Evolutionary conservation across 192 early-diverging fungal genomes (phyloP).

Genomic region (Backusella macrospora): DNA sequence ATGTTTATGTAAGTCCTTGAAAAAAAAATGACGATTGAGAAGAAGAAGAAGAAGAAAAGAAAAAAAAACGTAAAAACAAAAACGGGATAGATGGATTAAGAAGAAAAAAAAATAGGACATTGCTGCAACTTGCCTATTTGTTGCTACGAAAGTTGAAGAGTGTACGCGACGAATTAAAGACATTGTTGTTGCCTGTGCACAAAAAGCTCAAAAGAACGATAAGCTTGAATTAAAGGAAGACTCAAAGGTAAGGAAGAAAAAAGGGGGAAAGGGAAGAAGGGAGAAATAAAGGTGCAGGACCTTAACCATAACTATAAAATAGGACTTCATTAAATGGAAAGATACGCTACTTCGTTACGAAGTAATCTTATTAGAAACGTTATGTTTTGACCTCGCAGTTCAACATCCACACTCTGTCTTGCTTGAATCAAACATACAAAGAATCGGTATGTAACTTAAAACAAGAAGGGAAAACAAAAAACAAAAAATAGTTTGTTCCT

Average conservation of each 20-base stretch:
- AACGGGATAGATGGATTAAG: not conserved
- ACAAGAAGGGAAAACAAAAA: not conserved
- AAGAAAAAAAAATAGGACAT: constrained; percentile 46
- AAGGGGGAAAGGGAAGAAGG: not conserved
- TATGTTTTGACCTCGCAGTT: constrained; percentile 73
- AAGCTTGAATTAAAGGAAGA: constrained; percentile 33
- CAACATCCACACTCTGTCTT: constrained; percentile 63
- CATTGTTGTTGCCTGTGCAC: constrained; percentile 52
- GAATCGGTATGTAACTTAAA: constrained; percentile 22
- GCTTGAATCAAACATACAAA: constrained; percentile 39
- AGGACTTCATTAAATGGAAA: constrained; percentile 61
- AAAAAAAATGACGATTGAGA: not conserved
- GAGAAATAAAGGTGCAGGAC: not conserved
- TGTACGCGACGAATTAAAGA: constrained; percentile 54
- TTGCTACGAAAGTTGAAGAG: constrained; percentile 65
- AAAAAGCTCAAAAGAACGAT: constrained; percentile 56
- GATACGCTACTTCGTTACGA: constrained; percentile 58
- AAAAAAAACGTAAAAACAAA: not conserved
- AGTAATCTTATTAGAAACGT: constrained; percentile 61
- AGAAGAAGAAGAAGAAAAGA: too few relatives aligned
- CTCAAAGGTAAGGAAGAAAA: constrained; percentile 30
- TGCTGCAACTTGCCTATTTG: constrained; percentile 62
- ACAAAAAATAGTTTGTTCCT: not conserved
- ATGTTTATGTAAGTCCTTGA: constrained; percentile 62
- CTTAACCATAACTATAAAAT: not conserved